Evolutionary conservation across 768 basidiomycete genomes (phyloP).

Genomic region (Phylloporus sp.): DNA sequence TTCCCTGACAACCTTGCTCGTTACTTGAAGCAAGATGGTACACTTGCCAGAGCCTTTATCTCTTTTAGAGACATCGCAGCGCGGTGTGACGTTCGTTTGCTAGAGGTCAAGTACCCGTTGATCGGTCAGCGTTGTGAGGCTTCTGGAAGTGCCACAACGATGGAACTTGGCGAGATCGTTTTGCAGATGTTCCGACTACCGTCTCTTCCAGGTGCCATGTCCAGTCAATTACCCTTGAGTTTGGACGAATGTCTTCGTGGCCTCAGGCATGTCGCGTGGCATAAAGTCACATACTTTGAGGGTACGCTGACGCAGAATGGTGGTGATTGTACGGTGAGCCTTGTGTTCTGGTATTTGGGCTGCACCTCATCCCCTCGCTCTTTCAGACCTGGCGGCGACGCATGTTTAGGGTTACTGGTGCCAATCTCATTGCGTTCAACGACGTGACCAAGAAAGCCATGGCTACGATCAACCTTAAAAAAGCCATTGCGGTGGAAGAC

Average conservation of each 20-base stretch:
- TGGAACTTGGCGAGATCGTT: constrained; percentile 82
- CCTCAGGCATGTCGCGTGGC: constrained; percentile 86
- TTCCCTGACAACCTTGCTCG: constrained; percentile 74
- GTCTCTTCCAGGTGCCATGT: constrained; percentile 74
- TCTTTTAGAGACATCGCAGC: constrained; percentile 82
- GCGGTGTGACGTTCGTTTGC: constrained; percentile 78
- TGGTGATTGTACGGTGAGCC: constrained; percentile 83
- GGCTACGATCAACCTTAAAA: constrained; percentile 85
- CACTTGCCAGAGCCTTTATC: constrained; percentile 81
- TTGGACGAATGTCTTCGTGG: constrained; percentile 90
- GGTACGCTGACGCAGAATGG: constrained; percentile 90
- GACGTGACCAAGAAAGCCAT: constrained; percentile 89
- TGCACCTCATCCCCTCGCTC: not conserved
- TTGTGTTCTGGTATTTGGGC: not conserved
- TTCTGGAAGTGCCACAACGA: constrained; percentile 48
- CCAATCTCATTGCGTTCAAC: constrained; percentile 85
- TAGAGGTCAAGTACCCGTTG: constrained; percentile 78
- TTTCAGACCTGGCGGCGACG: constrained; percentile 76
- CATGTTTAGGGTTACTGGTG: constrained; percentile 77
- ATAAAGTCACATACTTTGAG: constrained; percentile 91
- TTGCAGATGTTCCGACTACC: constrained; percentile 90
- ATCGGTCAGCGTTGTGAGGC: constrained; percentile 65
- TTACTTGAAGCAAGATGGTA: constrained; percentile 81
- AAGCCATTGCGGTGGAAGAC: constrained; percentile 73
- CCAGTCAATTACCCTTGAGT: constrained; percentile 81